Percentiles rank a stretch among this genome's conserved stretches.
Evolutionary conservation across 768 basidiomycete genomes (phyloP).

Genomic region (Trichaptum fuscoviolaceum): DNA sequence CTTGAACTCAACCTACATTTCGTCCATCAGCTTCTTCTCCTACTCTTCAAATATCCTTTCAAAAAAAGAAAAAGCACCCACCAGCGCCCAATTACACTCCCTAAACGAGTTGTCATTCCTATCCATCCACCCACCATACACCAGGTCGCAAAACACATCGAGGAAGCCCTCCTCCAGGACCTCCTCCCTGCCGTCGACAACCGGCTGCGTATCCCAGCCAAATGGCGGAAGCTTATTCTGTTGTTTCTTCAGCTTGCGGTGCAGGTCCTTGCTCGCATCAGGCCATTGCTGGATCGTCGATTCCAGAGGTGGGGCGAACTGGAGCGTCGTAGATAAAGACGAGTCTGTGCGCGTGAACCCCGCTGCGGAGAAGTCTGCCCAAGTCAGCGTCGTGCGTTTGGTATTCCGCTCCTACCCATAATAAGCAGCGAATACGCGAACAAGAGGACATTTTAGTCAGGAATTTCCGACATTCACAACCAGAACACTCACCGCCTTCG

Average conservation of each 20-base stretch:
- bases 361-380: slow-evolving; percentile 82
- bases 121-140: slow-evolving; percentile 86
- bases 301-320: slow-evolving; percentile 58
- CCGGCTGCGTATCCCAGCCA: slow-evolving; percentile 88
- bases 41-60: background rate
- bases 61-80: slow-evolving; percentile 32
- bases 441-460: too few species aligned
- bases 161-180: slow-evolving; percentile 88
- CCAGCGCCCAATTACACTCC: slow-evolving; percentile 91
- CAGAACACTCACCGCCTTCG: slow-evolving; percentile 49
- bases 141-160: slow-evolving; percentile 77
- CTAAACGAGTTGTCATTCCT: slow-evolving; percentile 69
- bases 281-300: slow-evolving; percentile 71
- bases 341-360: slow-evolving; percentile 80
- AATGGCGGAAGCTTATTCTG: slow-evolving; percentile 80
- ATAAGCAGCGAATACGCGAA: too few species aligned
- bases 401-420: slow-evolving; percentile 58
- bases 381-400: slow-evolving; percentile 81
- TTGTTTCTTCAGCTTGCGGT: slow-evolving; percentile 76
- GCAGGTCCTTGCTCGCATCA: slow-evolving; percentile 62
- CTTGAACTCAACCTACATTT: slow-evolving; percentile 77
- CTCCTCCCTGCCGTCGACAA: slow-evolving; percentile 63
- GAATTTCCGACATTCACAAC: slow-evolving; percentile 8
- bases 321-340: slow-evolving; percentile 73
- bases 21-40: slow-evolving; percentile 2